Base-by-base conservation (phyloP, 306 rosid genomes). In the Hippophae rhamnoides region DNA sequence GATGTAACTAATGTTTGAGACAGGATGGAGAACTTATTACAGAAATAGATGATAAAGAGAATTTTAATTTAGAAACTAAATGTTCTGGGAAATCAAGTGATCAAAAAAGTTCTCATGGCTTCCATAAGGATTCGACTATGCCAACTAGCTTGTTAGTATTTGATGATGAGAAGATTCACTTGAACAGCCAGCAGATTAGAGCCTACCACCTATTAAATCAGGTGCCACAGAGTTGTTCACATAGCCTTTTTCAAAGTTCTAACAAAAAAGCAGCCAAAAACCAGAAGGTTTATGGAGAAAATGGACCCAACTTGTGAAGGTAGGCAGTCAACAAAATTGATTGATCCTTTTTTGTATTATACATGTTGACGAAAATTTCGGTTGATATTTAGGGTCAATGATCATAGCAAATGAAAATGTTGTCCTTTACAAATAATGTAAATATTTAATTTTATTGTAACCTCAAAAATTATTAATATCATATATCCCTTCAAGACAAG, bases 281-380 rank as follows among this genome's bases (percentile, higher is more conserved):
- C 31, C 52, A 44, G 25, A 62, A 67, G 31, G 71, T 62, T 61
- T 78, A 84, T 71, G 69, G 74, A 52, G 67, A 74, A 67, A 77
- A 66, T 14, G 62, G 62, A 49, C 43, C 23, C 23, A 62, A 60
- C 54, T 41, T 10, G 47, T 7, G 57, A 71, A 57, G 10, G 31
- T 68, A 11, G 52, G 68, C 57, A 57, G 58, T 55, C 63, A 72
- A 59, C 71, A 61, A 50, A 61, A 31, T 31, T 4, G 38, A 31
- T 31, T 31, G 38, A 31, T 31, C 38, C 3, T 31, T 31, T 31
- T 31, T 31, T 31, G 38, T 31, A 31, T 31, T 31, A 31, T 18
- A 31, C 38, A 31, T 0, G 38, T 31, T 31, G 38, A 31, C 38
- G 4, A 31, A 31, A 31, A 31, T 1, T 31, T 31, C 38, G 0